Evolutionary conservation across 768 basidiomycete genomes (phyloP).

Genomic region (Auriscalpium microsporum): DNA sequence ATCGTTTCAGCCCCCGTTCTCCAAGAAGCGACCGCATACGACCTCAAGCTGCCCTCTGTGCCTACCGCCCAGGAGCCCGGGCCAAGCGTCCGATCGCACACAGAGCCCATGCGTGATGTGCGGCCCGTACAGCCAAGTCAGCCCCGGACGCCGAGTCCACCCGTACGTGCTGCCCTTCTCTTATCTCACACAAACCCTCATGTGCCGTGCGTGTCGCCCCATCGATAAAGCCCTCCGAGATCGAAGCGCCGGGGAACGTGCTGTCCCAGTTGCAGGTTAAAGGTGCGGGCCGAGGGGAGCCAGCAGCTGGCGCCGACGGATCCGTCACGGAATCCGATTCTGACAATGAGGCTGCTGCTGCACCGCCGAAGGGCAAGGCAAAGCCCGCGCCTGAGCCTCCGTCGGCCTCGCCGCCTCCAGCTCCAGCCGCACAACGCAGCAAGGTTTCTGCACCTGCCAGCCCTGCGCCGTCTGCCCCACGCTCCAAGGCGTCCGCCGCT

Average conservation of each 20-base stretch:
- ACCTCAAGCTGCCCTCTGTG: slow-evolving; percentile 26
- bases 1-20: slow-evolving; percentile 39
- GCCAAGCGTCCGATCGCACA: no score
- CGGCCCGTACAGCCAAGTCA: not conserved
- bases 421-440: not conserved
- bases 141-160: not conserved
- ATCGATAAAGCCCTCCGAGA: not conserved
- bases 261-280: not conserved
- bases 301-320: slow-evolving; percentile 21
- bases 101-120: no score
- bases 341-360: slow-evolving; percentile 13
- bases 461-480: not conserved
- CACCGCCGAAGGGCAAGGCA: slow-evolving; percentile 3
- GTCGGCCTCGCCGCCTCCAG: not conserved
- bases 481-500: not conserved
- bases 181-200: no score
- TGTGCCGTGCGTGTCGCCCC: not conserved
- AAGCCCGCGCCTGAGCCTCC: not conserved
- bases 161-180: not conserved
- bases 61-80: no score
- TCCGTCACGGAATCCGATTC: slow-evolving; percentile 33
- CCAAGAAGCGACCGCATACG: slow-evolving; percentile 37
- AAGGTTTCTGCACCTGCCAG: slow-evolving; percentile 1
- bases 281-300: not conserved
- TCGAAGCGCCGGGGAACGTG: not conserved